A percentile compares a stretch with the other conserved stretches of the same genome.
phyloP scores from a whole-genome alignment of 208 protist species.

The Crithidia fasciculata region DNA sequence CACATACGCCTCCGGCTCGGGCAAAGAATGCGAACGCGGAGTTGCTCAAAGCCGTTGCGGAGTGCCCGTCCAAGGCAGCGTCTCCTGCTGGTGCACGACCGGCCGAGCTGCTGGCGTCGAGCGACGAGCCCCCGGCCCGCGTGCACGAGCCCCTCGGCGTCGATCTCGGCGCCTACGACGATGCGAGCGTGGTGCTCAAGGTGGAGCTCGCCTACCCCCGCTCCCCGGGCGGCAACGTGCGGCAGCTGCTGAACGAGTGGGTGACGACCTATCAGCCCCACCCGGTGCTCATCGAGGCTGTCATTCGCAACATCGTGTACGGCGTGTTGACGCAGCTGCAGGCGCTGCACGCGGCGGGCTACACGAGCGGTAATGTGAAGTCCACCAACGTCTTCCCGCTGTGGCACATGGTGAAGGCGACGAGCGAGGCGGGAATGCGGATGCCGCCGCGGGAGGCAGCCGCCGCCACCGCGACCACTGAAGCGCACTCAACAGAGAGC shows the following conservation, averaged over 20 bases:
- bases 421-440: constrained; percentile 14
- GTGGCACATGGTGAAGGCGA: constrained; percentile 45
- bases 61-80: neutral
- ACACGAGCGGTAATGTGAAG: constrained; percentile 70
- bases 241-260: constrained; percentile 53
- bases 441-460: constrained; percentile 22
- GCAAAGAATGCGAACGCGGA: neutral
- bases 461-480: neutral
- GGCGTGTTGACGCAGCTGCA: constrained; percentile 58
- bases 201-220: constrained; percentile 58
- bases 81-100: neutral
- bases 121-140: neutral
- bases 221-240: constrained; percentile 57
- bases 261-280: constrained; percentile 31
- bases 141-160: constrained; percentile 18
- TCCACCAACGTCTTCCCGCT: constrained; percentile 75
- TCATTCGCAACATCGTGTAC: constrained; percentile 71
- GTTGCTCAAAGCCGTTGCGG: neutral
- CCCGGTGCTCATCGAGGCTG: constrained; percentile 53
- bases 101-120: neutral
- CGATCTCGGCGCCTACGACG: constrained; percentile 21
- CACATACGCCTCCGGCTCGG: constrained; percentile 6
- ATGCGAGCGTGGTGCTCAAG: constrained; percentile 37
- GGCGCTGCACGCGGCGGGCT: constrained; percentile 53
- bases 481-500: neutral